Conservation (phyloP, 139 green algal species). For the Picochlorum costavermella region DNA sequence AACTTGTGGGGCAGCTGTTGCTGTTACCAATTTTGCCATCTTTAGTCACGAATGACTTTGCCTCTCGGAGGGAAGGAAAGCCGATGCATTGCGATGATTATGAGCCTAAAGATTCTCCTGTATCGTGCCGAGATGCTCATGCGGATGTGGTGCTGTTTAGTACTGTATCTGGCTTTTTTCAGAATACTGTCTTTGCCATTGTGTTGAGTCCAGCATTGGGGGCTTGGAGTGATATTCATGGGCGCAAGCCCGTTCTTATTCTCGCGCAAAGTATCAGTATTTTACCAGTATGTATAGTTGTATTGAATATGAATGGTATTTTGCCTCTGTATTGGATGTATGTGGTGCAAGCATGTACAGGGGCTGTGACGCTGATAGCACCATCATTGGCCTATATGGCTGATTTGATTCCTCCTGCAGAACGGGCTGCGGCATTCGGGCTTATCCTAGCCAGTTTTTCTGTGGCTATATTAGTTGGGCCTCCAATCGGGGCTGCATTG, state of each 20-base stretch:
- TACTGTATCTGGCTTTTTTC: conserved; percentile 55
- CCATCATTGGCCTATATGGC: conserved; percentile 44
- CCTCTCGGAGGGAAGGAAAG: conserved; percentile 36
- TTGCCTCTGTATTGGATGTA: conserved; percentile 40
- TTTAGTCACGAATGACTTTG: conserved; percentile 74
- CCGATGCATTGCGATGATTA: conserved; percentile 57
- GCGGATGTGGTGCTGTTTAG: conserved; percentile 44
- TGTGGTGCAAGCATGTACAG: conserved; percentile 28
- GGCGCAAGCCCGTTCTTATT: conserved; percentile 71
- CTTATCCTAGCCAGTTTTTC: conserved; percentile 46
- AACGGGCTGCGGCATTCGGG: conserved; percentile 48
- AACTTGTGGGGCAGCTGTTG: conserved; percentile 16
- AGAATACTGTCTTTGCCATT: conserved; percentile 40
- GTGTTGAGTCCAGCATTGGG: conserved; percentile 57
- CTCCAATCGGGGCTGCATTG: conserved; percentile 16
- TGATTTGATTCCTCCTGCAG: conserved; percentile 38
- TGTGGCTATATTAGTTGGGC: conserved; percentile 23
- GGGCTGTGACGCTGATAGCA: conserved; percentile 44
- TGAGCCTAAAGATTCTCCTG: conserved; percentile 12
- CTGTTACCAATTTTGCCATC: conserved; percentile 49
- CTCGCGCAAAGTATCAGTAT: conserved; percentile 23
- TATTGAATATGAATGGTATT: conserved; percentile 38
- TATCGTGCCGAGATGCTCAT: conserved; percentile 48
- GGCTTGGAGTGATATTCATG: conserved; percentile 53
- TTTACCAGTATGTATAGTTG: conserved; percentile 35